Base-by-base conservation (phyloP, 108 stramenopile genomes). In the Seminavis robusta region DNA sequence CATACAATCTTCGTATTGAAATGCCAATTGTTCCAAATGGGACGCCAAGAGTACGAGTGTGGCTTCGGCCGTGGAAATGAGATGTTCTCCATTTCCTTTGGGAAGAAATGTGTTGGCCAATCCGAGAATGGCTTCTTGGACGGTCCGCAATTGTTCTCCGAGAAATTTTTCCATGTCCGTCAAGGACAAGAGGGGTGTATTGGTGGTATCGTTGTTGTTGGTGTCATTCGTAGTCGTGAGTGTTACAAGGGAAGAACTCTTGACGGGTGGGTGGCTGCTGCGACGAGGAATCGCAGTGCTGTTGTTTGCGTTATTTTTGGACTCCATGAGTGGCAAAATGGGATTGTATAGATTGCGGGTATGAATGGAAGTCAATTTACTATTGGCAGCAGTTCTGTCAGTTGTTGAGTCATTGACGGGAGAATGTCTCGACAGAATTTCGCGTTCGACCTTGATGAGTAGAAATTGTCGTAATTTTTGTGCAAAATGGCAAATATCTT, bases 301-400 rank as follows among this genome's bases (percentile, higher is more conserved):
- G n/a, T n/a, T 51, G n/a, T 52, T 9, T 13, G n/a, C 44, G n/a
- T 19, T 33, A 52, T 52, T 21, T 37, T 20, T 6, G 32, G 61
- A 47, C 45, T 75, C 79, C 65, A 89, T 64, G 39, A 89, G 33
- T 8, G 84, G 79, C 4, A 82, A 47, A 19, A 89, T 56, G 3
- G 88, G 88, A 61, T 66, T n/a, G n/a, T n/a, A n/a, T n/a, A n/a
- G n/a, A n/a, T n/a, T n/a, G n/a, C n/a, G n/a, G n/a, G n/a, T n/a
- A n/a, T n/a, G n/a, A n/a, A n/a, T n/a, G n/a, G n/a, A n/a, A n/a
- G n/a, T n/a, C n/a, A n/a, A n/a, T n/a, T n/a, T n/a, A n/a, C n/a
- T n/a, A n/a, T n/a, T n/a, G n/a, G n/a, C n/a, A n/a, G n/a, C n/a
- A n/a, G n/a, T n/a, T n/a, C n/a, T n/a, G n/a, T n/a, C n/a, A n/a